Percentiles rank a stretch among this genome's conserved stretches.
phyloP scores from a whole-genome alignment of 352 stramenopile genomes.

The Phytophthora citrophthora region DNA sequence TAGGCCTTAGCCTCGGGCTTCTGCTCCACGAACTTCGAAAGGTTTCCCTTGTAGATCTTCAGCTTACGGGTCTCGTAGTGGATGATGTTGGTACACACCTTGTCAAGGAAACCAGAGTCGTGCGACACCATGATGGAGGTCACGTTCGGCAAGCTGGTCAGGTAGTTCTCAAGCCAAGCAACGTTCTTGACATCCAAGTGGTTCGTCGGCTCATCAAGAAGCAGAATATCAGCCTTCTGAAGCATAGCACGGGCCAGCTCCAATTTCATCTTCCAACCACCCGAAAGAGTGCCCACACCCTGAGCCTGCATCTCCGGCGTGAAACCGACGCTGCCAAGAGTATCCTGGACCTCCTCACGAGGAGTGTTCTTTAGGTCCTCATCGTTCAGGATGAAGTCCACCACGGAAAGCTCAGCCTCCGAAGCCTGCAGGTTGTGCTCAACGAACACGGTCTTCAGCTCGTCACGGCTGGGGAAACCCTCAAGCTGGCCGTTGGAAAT shows the following conservation, averaged over 20 bases:
- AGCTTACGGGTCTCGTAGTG: conserved; percentile 96
- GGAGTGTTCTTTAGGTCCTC: conserved; percentile 92
- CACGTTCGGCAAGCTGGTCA: conserved; percentile 86
- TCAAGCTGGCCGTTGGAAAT: conserved; percentile 97
- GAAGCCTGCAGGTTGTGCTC: conserved; percentile 96
- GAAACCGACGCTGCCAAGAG: conserved; percentile 94
- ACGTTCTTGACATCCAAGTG: conserved; percentile 94
- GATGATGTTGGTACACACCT: conserved; percentile 98
- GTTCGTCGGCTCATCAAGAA: conserved; percentile 97
- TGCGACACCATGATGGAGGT: conserved; percentile 96
- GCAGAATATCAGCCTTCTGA: conserved; percentile 96
- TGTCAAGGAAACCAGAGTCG: conserved; percentile 98
- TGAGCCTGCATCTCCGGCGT: conserved; percentile 93
- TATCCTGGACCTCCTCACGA: conserved; percentile 91
- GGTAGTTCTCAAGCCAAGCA: conserved; percentile 93
- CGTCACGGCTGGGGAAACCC: conserved; percentile 94
- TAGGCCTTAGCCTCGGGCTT: conserved; percentile 91
- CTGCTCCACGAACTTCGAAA: conserved; percentile 85
- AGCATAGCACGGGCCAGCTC: conserved; percentile 94
- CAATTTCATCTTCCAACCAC: conserved; percentile 97
- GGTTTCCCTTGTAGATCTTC: conserved; percentile 90
- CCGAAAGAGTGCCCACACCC: conserved; percentile 92
- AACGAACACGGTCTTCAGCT: conserved; percentile 97
- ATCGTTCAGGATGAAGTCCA: conserved; percentile 88
- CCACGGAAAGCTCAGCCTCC: conserved; percentile 82